Percentiles rank a stretch among this genome's conserved stretches.
These are phyloP conservation scores for Phytophthora pluvialis DNA, from an alignment of 352 stramenopile species.

Conservation along the genomic window DNA sequence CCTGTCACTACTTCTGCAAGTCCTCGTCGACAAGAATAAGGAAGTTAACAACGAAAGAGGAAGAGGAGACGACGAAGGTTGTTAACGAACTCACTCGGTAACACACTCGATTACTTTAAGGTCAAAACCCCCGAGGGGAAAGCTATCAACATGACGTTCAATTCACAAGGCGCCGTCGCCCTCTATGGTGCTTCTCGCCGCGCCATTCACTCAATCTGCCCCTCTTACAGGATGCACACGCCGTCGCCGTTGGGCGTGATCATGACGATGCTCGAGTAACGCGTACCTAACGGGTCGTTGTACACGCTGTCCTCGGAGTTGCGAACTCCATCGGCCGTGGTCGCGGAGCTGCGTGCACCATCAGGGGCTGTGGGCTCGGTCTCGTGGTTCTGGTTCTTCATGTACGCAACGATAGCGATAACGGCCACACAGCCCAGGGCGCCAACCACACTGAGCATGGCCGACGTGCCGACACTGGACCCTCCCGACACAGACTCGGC, in stretches of 20 bases:
- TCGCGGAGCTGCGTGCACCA: conserved; percentile 44
- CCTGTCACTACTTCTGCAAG: background rate
- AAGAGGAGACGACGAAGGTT: background rate
- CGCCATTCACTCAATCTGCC: conserved; percentile 12
- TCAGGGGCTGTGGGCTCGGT: conserved; percentile 24
- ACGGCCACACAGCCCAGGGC: conserved; percentile 47
- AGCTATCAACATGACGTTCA: conserved; percentile 40
- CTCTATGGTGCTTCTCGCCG: conserved; percentile 16
- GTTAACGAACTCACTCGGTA: conserved; percentile 15
- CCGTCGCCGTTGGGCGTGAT: conserved; percentile 84
- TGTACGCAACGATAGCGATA: conserved; percentile 61
- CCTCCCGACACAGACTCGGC: conserved; percentile 44
- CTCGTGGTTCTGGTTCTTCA: conserved; percentile 48
- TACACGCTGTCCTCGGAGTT: conserved; percentile 70
- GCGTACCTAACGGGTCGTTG: conserved; percentile 76
- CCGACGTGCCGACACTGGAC: conserved; percentile 3
- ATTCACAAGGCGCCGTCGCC: conserved; percentile 30
- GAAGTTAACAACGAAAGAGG: background rate
- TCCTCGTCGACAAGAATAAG: conserved; percentile 3
- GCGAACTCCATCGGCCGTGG: conserved; percentile 45
- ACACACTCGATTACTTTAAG: conserved; percentile 34
- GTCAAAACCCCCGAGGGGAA: conserved; percentile 30
- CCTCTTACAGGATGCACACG: conserved; percentile 76
- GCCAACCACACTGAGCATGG: conserved; percentile 27
- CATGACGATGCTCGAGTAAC: conserved; percentile 89